Conservation (phyloP, 208 protist genomes). For the Phytomonas francai region DNA sequence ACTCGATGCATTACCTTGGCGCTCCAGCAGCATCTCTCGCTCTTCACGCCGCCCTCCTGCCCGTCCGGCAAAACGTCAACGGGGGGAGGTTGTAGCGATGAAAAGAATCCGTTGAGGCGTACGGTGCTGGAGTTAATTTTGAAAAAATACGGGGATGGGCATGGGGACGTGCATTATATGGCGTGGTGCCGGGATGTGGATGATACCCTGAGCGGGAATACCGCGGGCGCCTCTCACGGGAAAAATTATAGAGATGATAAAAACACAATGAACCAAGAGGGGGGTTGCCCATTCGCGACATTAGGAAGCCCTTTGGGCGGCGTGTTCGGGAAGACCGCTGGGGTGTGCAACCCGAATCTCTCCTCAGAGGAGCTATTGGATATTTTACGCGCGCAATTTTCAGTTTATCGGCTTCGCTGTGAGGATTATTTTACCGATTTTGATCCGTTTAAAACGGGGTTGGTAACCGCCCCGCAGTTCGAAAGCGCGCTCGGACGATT, state of each 20-base stretch:
- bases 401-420: constrained; percentile 66
- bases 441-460: constrained; percentile 79
- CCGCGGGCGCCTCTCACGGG: not conserved
- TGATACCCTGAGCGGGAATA: constrained; percentile 14
- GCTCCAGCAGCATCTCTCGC: constrained; percentile 9
- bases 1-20: constrained; percentile 54
- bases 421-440: constrained; percentile 77
- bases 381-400: constrained; percentile 56
- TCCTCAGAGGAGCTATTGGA: constrained; percentile 39
- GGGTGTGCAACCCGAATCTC: constrained; percentile 20
- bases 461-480: constrained; percentile 74
- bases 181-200: constrained; percentile 71
- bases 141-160: constrained; percentile 67
- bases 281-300: too few species aligned
- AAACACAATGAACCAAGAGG: too few species aligned
- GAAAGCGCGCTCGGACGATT: constrained; percentile 69
- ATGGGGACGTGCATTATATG: constrained; percentile 66
- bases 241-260: not conserved
- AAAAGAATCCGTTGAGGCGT: constrained; percentile 12
- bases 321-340: not conserved
- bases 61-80: not conserved
- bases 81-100: too few species aligned
- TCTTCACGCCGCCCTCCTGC: constrained; percentile 9
- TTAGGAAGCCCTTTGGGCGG: too few species aligned
- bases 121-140: constrained; percentile 37